phyloP scores from a whole-genome alignment of 768 basidiomycete genomes.

The Lactifluus subvellereus region DNA sequence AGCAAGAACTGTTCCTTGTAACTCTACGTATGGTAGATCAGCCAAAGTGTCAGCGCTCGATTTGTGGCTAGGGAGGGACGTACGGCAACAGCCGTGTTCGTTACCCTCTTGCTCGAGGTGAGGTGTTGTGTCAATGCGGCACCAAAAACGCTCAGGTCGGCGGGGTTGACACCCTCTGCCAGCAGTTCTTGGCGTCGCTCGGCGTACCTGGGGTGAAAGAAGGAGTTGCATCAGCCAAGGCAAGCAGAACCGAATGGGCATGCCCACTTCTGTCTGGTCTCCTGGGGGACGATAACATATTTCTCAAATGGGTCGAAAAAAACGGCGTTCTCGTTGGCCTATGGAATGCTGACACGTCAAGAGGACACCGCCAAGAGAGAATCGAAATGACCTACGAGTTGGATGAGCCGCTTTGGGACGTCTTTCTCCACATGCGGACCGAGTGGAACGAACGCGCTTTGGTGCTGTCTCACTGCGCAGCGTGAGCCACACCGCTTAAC shows the following conservation, averaged over 20 bases:
- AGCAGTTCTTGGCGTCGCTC: neutral
- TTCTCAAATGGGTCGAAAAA: constrained; percentile 14
- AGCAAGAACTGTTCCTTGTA: constrained; percentile 10
- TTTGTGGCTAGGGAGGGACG: neutral
- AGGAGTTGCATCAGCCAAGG: neutral
- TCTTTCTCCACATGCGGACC: constrained; percentile 11
- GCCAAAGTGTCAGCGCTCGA: neutral
- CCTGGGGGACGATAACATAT: constrained; percentile 9
- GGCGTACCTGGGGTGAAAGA: neutral
- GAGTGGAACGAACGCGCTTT: constrained; percentile 11
- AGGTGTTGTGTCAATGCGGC: constrained; percentile 1
- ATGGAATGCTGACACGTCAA: neutral
- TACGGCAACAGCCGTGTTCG: constrained; percentile 5
- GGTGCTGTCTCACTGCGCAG: constrained; percentile 13
- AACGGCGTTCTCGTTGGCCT: constrained; percentile 7
- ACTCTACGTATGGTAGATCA: neutral
- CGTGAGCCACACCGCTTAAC: neutral
- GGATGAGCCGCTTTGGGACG: constrained; percentile 14
- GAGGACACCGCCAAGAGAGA: neutral
- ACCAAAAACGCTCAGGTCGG: constrained; percentile 3
- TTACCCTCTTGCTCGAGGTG: constrained; percentile 2
- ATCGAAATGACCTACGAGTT: neutral
- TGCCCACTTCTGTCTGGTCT: constrained; percentile 8
- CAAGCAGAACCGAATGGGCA: neutral
- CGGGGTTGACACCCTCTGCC: neutral